phyloP scores from a whole-genome alignment of 805 yeast species.

The Candida hispaniensis region DNA sequence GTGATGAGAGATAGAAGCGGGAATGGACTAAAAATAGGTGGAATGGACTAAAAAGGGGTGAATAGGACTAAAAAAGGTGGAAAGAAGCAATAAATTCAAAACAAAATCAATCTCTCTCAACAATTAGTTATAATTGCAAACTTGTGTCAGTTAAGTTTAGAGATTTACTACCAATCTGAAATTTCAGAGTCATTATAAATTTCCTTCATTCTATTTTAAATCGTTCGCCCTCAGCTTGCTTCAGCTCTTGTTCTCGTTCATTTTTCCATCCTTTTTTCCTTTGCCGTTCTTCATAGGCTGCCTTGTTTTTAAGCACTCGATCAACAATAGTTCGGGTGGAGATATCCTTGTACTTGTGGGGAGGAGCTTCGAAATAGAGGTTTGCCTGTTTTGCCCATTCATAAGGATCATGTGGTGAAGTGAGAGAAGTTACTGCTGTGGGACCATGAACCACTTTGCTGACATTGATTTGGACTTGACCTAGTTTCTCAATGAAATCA shows the following conservation, averaged over 20 bases:
- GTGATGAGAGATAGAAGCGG: too few species aligned
- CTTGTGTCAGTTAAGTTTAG: too few species aligned
- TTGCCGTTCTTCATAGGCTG: slow-evolving; percentile 77
- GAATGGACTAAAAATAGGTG: too few species aligned
- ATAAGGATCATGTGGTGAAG: slow-evolving; percentile 33
- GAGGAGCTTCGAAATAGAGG: slow-evolving; percentile 35
- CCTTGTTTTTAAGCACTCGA: slow-evolving; percentile 59
- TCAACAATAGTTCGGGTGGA: slow-evolving; percentile 61
- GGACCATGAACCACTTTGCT: slow-evolving; percentile 49
- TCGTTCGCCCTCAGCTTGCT: slow-evolving; percentile 21
- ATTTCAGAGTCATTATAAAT: too few species aligned
- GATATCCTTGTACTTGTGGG: slow-evolving; percentile 53
- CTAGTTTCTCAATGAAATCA: slow-evolving; percentile 33
- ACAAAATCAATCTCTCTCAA: too few species aligned
- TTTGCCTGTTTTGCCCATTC: slow-evolving; percentile 28
- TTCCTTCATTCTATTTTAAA: slow-evolving; percentile 1
- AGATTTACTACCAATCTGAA: too few species aligned
- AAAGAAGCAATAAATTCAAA: too few species aligned
- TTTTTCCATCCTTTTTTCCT: slow-evolving; percentile 74
- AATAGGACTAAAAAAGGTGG: too few species aligned
- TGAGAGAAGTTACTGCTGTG: slow-evolving; percentile 32
- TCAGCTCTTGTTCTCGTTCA: slow-evolving; percentile 36
- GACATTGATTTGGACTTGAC: slow-evolving; percentile 29
- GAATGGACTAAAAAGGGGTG: too few species aligned
- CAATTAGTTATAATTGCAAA: too few species aligned